Evolutionary conservation across 2,329 filamentous ascomycete species (phyloP).

Genomic region (Ceratocystis albifundus): DNA sequence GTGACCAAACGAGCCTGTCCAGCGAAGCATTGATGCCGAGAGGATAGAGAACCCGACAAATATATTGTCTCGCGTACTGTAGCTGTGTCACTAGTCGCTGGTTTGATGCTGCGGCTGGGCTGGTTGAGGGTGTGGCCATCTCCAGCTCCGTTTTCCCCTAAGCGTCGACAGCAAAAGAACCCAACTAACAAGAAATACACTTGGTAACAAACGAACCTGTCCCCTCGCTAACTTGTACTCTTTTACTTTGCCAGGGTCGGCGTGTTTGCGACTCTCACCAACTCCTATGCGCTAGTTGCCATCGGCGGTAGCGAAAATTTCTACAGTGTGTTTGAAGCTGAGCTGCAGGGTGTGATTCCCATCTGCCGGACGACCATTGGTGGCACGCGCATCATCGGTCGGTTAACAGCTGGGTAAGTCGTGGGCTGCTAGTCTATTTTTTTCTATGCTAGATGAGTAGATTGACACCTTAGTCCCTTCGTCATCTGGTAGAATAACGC

Average conservation of each 20-base stretch:
- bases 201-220: constrained; percentile 21
- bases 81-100: too few relatives aligned
- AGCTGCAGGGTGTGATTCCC: constrained; percentile 92
- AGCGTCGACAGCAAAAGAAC: background rate
- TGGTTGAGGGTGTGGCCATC: too few relatives aligned
- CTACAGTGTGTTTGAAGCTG: constrained; percentile 96
- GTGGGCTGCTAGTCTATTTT: too few relatives aligned
- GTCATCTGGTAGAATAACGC: background rate
- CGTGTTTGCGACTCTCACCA: constrained; percentile 92
- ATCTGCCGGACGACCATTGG: constrained; percentile 95
- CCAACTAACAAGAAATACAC: background rate
- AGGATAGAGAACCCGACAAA: too few relatives aligned
- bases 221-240: constrained; percentile 20
- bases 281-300: constrained; percentile 90
- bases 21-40: background rate
- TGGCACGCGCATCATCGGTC: constrained; percentile 88
- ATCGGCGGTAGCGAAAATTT: constrained; percentile 97
- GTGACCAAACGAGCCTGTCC: background rate
- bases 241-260: constrained; percentile 55
- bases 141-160: background rate
- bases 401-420: constrained; percentile 76
- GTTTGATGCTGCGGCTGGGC: too few relatives aligned
- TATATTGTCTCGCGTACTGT: too few relatives aligned
- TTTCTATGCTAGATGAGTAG: background rate
- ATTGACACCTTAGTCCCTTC: background rate